Percentiles rank a stretch among this genome's conserved stretches.
Evolutionary conservation across 371 early-diverging fungal species (phyloP).

Genomic region (Parasitella parasitica): DNA sequence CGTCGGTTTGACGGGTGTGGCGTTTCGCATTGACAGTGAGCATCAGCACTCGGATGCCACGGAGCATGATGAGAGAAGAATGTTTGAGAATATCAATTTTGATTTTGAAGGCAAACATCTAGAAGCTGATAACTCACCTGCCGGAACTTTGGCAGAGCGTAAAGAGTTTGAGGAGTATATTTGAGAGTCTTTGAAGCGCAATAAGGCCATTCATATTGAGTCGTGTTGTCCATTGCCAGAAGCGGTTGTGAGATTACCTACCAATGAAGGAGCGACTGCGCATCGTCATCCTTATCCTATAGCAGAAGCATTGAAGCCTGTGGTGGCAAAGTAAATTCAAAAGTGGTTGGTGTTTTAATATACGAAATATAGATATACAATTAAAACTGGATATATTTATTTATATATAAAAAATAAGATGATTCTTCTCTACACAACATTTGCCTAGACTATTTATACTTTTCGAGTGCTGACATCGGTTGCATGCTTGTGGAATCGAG

Average conservation of each 20-base stretch:
- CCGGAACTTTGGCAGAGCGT: not conserved
- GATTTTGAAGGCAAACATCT: not conserved
- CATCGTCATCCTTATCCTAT: slow-evolving; percentile 5
- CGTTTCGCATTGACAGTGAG: slow-evolving; percentile 1
- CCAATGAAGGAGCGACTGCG: not conserved
- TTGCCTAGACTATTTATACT: too few relatives aligned
- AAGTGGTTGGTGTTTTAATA: too few relatives aligned
- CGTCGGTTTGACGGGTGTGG: slow-evolving; percentile 5
- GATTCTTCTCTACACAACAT: too few relatives aligned
- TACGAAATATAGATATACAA: too few relatives aligned
- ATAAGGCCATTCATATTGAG: not conserved
- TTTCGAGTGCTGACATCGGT: too few relatives aligned
- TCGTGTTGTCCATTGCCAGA: slow-evolving; percentile 1
- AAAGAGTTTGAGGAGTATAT: not conserved
- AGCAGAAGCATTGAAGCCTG: not conserved
- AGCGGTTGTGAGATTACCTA: not conserved
- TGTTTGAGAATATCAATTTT: not conserved
- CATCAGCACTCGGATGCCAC: not conserved
- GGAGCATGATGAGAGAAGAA: not conserved
- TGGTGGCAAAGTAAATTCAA: not conserved
- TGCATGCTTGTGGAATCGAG: too few relatives aligned
- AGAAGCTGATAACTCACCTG: slow-evolving; percentile 7
- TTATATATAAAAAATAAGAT: too few relatives aligned
- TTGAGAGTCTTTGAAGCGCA: too few relatives aligned
- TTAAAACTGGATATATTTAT: too few relatives aligned